Base-by-base conservation (phyloP, 192 early-diverging fungal species). In the Backusella macrospora region DNA sequence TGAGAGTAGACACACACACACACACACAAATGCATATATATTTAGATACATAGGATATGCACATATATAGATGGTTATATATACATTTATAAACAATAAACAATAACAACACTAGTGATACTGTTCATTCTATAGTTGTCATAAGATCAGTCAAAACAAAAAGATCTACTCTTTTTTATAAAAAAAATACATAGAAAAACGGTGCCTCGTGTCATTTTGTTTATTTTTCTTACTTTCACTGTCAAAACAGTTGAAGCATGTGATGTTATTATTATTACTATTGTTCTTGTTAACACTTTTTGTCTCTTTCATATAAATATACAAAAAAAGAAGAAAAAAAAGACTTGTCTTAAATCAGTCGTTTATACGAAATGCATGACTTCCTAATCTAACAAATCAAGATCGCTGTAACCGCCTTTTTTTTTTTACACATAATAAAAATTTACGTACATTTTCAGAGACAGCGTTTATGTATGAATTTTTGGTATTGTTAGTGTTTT, bases 191-290 rank as follows among this genome's bases (percentile, higher is more conserved):
- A 59, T 23, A 34, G 29, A 34, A 59, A 59, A 18, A 26, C 21
- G 13, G 52, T 59, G 52, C 52, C 52, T 59, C 52, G 52, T 59
- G 52, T 21, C 52, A 59, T 59, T 59, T 59, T 59, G 52, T 59
- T 59, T 59, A 59, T 26, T 59, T 55, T 55, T 59, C 29, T 23
- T 26, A 59, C 52, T 23, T 49, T 26, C 21, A 59, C 52, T 59
- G 52, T 59, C 52, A 59, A 59, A 59, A 59, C 52, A 59, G 52
- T 59, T 59, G 18, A 59, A 59, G 52, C 52, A 59, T 59, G 52
- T 59, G 52, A 59, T 59, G 26, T 21, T 23, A 26, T 34, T 34
- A 34, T 10, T 59, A 59, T 26, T 12, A 9, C 12, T 59, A 29
- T 59, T 59, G 52, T 59, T 59, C 10, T 59, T 59, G 23, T 26